These are phyloP conservation scores for Paraleonurus japonicus DNA, from an alignment of 257 asterid species.

Conservation along the genomic window DNA sequence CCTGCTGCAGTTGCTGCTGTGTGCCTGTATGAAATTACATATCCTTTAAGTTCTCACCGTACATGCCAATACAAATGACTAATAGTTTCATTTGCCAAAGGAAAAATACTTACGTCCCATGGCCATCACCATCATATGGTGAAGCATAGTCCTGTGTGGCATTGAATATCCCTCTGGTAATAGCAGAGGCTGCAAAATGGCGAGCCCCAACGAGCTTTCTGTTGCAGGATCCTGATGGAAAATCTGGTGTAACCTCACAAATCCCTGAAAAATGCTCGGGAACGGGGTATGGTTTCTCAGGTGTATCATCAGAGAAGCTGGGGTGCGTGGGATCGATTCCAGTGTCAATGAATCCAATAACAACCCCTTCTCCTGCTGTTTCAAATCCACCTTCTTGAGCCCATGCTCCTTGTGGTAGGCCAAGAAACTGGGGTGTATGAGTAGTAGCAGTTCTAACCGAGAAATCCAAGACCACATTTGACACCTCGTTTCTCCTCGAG, in stretches of 20 bases:
- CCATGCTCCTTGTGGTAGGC: conserved; percentile 98
- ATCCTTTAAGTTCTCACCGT: background rate
- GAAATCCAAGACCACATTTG: conserved; percentile 80
- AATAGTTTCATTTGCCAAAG: background rate
- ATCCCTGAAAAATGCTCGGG: conserved; percentile 87
- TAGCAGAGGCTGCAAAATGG: conserved; percentile 98
- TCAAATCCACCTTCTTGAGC: conserved; percentile 85
- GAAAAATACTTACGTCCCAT: conserved; percentile 81
- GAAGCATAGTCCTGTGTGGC: conserved; percentile 96
- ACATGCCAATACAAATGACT: background rate
- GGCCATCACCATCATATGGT: conserved; percentile 95
- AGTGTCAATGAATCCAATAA: conserved; percentile 89
- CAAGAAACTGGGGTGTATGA: conserved; percentile 94
- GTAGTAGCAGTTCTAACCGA: conserved; percentile 88
- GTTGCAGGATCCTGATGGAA: conserved; percentile 98
- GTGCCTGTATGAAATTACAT: conserved; percentile 53
- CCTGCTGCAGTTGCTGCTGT: conserved; percentile 96
- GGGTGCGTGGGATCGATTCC: conserved; percentile 95
- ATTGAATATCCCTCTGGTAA: conserved; percentile 95
- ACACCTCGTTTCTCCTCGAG: conserved; percentile 68
- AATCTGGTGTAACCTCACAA: conserved; percentile 94
- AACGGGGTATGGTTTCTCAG: conserved; percentile 68
- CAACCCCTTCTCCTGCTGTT: conserved; percentile 94
- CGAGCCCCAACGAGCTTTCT: conserved; percentile 97
- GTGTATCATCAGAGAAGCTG: conserved; percentile 72